phyloP scores from a whole-genome alignment of 2,329 filamentous ascomycete species.

The Drechslerella stenobrocha region DNA sequence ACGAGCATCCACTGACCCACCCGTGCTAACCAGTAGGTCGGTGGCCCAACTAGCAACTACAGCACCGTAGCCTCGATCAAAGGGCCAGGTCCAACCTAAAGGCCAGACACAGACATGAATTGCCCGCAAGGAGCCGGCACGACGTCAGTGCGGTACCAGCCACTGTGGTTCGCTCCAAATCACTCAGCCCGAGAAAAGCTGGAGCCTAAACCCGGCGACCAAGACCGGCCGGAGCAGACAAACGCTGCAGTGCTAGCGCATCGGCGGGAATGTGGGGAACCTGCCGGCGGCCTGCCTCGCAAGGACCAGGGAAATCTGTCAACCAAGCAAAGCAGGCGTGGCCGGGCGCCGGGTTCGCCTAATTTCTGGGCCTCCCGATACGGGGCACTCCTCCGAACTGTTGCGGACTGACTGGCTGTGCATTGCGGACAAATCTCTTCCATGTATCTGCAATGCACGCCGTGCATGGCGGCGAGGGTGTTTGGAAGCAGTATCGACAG shows the following conservation, averaged over 20 bases:
- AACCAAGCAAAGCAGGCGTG: constrained; percentile 6
- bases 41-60: neutral
- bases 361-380: constrained; percentile 10
- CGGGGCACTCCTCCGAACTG: constrained; percentile 17
- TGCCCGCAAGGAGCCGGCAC: neutral
- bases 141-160: constrained; percentile 1
- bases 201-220: constrained; percentile 5
- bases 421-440: neutral
- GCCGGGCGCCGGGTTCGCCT: constrained; percentile 29
- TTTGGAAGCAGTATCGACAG: neutral
- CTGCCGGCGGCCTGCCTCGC: constrained; percentile 6
- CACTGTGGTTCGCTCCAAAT: neutral
- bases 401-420: neutral
- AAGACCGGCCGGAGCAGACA: too few species aligned
- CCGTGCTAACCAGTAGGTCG: too few species aligned
- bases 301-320: constrained; percentile 21
- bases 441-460: neutral
- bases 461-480: neutral
- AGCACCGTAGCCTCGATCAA: too few species aligned
- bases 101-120: neutral
- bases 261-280: constrained; percentile 24
- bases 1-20: too few species aligned
- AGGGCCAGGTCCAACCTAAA: too few species aligned
- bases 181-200: constrained; percentile 3
- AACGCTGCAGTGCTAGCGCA: neutral